phyloP scores from a whole-genome alignment of 371 early-diverging fungal species.

The Mortierella sp. region DNA sequence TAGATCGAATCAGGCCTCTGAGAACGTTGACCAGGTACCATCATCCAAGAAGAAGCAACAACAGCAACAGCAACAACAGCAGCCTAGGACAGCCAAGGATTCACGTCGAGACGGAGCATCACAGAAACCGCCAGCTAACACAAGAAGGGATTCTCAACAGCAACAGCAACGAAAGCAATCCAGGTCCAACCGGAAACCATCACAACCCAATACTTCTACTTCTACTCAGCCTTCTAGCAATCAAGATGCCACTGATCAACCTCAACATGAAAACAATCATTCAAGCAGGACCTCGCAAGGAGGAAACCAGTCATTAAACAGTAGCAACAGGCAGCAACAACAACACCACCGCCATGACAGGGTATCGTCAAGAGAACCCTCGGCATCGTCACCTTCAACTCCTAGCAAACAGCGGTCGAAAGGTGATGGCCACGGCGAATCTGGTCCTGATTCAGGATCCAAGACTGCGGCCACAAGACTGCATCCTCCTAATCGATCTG shows the following conservation, averaged over 20 bases:
- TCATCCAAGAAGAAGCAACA: too few relatives aligned
- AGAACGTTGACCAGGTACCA: too few relatives aligned
- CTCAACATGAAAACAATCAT: neutral
- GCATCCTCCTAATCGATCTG: constrained; percentile 14
- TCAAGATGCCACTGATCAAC: constrained; percentile 11
- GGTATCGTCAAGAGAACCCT: neutral
- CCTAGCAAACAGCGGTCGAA: constrained; percentile 6
- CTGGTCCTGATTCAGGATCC: neutral
- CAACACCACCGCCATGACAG: neutral
- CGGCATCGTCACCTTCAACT: constrained; percentile 1
- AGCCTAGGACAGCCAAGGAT: too few relatives aligned
- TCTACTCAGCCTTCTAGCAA: constrained; percentile 1
- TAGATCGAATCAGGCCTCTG: too few relatives aligned
- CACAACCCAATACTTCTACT: too few relatives aligned
- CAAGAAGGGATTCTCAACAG: neutral
- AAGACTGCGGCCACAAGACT: neutral
- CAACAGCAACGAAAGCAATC: constrained; percentile 9
- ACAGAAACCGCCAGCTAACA: neutral
- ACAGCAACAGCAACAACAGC: constrained; percentile 12
- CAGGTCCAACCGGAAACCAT: constrained; percentile 2
- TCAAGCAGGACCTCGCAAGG: constrained; percentile 12
- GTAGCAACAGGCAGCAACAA: constrained; percentile 3
- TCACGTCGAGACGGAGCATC: too few relatives aligned
- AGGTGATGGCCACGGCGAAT: neutral
- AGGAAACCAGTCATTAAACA: constrained; percentile 39